Evolutionary conservation across 2,329 filamentous ascomycete species (phyloP).

Genomic region (Ophiosphaerella narmari): DNA sequence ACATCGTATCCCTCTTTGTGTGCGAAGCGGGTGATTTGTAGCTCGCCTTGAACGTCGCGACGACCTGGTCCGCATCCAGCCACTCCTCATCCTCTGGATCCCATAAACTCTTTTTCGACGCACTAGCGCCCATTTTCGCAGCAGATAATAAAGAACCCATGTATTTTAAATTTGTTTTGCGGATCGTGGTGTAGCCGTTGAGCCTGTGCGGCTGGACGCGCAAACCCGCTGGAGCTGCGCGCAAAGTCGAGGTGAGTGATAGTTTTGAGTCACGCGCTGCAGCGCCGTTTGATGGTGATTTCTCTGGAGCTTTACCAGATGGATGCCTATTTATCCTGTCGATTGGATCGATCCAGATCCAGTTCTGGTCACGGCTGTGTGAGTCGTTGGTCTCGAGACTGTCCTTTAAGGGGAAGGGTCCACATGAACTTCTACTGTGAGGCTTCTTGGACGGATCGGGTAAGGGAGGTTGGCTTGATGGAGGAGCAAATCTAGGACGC

Average conservation of each 20-base stretch:
- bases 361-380: no score
- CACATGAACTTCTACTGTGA: no score
- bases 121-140: background rate
- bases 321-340: background rate
- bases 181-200: background rate
- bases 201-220: background rate
- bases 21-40: constrained; percentile 3
- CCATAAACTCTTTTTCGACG: constrained; percentile 8
- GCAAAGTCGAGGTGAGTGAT: background rate
- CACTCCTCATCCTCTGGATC: constrained; percentile 18
- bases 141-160: background rate
- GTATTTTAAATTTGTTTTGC: background rate
- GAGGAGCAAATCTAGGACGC: background rate
- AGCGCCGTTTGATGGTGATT: background rate
- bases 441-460: no score
- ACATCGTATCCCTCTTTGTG: background rate
- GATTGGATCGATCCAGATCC: background rate
- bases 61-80: constrained; percentile 7
- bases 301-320: background rate
- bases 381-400: no score
- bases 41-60: constrained; percentile 9
- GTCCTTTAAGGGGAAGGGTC: no score
- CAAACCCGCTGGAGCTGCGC: background rate
- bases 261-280: background rate
- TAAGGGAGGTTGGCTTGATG: background rate